A percentile compares a stretch with the other conserved stretches of the same genome.
These are phyloP conservation scores for Teratosphaeria viscida DNA, from an alignment of 2,329 filamentous ascomycete species.

Conservation along the genomic window DNA sequence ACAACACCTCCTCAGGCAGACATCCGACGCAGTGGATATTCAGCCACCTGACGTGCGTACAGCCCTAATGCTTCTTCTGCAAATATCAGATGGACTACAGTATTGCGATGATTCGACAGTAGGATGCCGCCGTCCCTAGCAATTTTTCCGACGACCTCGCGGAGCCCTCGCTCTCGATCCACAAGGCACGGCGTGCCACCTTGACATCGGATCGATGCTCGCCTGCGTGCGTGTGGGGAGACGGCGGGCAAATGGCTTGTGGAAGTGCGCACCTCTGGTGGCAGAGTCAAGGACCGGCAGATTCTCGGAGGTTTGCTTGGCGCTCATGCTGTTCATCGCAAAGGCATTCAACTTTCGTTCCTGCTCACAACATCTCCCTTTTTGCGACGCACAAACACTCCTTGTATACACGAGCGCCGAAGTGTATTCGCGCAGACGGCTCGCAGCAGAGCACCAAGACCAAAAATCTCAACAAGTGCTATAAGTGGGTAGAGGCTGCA, in stretches of 20 bases:
- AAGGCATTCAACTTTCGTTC: not conserved
- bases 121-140: not conserved
- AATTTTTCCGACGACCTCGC: not conserved
- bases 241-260: not conserved
- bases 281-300: not conserved
- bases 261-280: not conserved
- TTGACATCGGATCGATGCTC: not conserved
- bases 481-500: not conserved
- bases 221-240: not conserved
- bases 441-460: not conserved
- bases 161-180: not conserved
- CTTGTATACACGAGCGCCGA: not conserved
- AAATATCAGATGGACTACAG: not conserved
- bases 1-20: not conserved
- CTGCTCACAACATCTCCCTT: not conserved
- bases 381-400: not conserved
- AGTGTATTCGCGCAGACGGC: not conserved
- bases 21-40: not conserved
- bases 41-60: not conserved
- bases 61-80: not conserved
- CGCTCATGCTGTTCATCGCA: not conserved
- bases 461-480: not conserved
- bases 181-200: not conserved
- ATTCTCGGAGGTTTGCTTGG: not conserved
- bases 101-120: not conserved